Percentiles rank a stretch among this genome's conserved stretches.
Evolutionary conservation across 1,284 basidiomycete species (phyloP).

Genomic region (Austroboletus rostrupii): DNA sequence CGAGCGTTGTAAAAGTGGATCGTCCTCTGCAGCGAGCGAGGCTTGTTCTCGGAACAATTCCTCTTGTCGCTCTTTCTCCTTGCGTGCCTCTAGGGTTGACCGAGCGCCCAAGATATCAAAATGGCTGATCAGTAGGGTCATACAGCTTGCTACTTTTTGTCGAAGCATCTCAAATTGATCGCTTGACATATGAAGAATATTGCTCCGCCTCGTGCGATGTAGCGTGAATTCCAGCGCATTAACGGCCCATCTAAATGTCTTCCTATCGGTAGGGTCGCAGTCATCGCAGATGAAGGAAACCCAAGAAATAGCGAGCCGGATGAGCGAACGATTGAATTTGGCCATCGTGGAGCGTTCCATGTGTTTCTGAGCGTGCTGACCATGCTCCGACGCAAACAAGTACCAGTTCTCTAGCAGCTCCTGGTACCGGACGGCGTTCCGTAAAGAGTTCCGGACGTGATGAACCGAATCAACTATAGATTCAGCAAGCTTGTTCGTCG

Average conservation of each 20-base stretch:
- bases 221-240: slow-evolving; percentile 94
- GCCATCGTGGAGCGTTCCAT: slow-evolving; percentile 74
- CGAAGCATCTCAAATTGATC: slow-evolving; percentile 88
- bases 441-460: slow-evolving; percentile 70
- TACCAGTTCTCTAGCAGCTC: slow-evolving; percentile 97
- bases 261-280: slow-evolving; percentile 93
- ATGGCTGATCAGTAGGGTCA: slow-evolving; percentile 93
- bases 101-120: slow-evolving; percentile 97
- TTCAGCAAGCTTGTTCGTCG: slow-evolving; percentile 88
- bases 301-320: slow-evolving; percentile 92
- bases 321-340: slow-evolving; percentile 80
- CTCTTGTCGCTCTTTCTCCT: slow-evolving; percentile 82
- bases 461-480: slow-evolving; percentile 90
- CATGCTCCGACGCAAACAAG: slow-evolving; percentile 92
- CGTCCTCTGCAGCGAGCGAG: slow-evolving; percentile 47
- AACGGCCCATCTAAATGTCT: slow-evolving; percentile 98
- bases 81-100: slow-evolving; percentile 82
- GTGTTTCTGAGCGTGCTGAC: slow-evolving; percentile 81
- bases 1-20: slow-evolving; percentile 40
- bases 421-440: slow-evolving; percentile 64
- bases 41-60: slow-evolving; percentile 64
- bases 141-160: slow-evolving; percentile 92
- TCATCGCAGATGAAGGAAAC: slow-evolving; percentile 98
- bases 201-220: slow-evolving; percentile 84
- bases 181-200: slow-evolving; percentile 86